Percentiles rank a stretch among this genome's conserved stretches.
These are phyloP conservation scores for Diddensiella transvaalensis DNA, from an alignment of 805 yeast genomes.

Conservation along the genomic window DNA sequence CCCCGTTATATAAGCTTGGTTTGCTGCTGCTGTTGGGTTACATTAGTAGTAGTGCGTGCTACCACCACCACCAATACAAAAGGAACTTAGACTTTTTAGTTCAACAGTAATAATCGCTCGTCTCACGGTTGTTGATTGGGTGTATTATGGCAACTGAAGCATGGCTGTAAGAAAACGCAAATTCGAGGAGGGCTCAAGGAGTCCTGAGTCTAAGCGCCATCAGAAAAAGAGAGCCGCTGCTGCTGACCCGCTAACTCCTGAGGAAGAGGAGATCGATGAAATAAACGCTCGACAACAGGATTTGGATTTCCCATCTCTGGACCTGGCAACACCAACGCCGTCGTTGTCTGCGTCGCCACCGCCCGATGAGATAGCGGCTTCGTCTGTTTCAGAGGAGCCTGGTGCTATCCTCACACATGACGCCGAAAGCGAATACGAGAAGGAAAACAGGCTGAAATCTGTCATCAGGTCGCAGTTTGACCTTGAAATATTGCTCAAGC, in stretches of 20 bases:
- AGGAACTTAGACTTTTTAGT: no score
- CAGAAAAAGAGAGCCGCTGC: neutral
- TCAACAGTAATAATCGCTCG: no score
- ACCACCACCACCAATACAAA: no score
- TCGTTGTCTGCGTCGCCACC: slow-evolving; percentile 13
- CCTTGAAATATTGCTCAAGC: slow-evolving; percentile 36
- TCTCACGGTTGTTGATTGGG: neutral
- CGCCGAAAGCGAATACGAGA: neutral
- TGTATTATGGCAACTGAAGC: neutral
- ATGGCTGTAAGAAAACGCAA: neutral
- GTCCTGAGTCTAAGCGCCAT: neutral
- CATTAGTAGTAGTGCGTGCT: no score
- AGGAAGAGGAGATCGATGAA: slow-evolving; percentile 2
- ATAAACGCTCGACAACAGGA: neutral
- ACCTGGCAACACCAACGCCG: slow-evolving; percentile 17
- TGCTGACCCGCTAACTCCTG: slow-evolving; percentile 6
- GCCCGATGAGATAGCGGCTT: slow-evolving; percentile 1
- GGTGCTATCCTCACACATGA: slow-evolving; percentile 2
- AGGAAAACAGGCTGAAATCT: slow-evolving; percentile 5
- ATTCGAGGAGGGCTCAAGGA: neutral
- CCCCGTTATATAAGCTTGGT: no score
- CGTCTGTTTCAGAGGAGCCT: neutral
- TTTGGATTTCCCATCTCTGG: slow-evolving; percentile 5
- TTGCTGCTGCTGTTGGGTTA: no score
- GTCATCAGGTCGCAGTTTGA: slow-evolving; percentile 32